phyloP scores from a whole-genome alignment of 306 rosid genomes.

The Comarum palustre region DNA sequence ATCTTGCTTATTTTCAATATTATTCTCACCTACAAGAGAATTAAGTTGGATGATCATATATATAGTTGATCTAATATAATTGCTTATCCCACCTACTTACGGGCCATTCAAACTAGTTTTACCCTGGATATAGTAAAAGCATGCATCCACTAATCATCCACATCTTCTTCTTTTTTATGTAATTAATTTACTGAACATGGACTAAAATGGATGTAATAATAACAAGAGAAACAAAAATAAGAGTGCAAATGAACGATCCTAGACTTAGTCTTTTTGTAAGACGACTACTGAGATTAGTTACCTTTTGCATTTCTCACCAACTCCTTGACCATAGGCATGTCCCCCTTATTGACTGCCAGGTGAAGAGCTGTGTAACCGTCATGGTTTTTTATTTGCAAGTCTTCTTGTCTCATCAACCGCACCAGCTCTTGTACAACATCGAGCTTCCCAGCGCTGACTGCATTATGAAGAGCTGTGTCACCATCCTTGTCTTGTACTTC shows the following conservation, averaged over 20 bases:
- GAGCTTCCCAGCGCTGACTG: background rate
- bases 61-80: too few species aligned
- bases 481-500: background rate
- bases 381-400: background rate
- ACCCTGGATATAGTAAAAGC: too few species aligned
- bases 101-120: background rate
- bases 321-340: background rate
- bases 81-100: too few species aligned
- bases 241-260: background rate
- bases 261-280: too few species aligned
- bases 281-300: too few species aligned
- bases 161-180: too few species aligned
- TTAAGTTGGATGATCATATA: too few species aligned
- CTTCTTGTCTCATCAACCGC: background rate
- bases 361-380: background rate
- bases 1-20: background rate
- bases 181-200: background rate
- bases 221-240: background rate
- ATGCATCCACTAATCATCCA: too few species aligned
- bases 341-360: background rate
- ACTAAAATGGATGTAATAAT: background rate
- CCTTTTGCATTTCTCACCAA: background rate
- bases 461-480: conserved; percentile 1
- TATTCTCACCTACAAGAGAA: background rate
- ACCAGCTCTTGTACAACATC: background rate